Percentiles rank a stretch among this genome's conserved stretches.
phyloP scores from a whole-genome alignment of 1,284 basidiomycete genomes.

The Heterobasidion occidentale region DNA sequence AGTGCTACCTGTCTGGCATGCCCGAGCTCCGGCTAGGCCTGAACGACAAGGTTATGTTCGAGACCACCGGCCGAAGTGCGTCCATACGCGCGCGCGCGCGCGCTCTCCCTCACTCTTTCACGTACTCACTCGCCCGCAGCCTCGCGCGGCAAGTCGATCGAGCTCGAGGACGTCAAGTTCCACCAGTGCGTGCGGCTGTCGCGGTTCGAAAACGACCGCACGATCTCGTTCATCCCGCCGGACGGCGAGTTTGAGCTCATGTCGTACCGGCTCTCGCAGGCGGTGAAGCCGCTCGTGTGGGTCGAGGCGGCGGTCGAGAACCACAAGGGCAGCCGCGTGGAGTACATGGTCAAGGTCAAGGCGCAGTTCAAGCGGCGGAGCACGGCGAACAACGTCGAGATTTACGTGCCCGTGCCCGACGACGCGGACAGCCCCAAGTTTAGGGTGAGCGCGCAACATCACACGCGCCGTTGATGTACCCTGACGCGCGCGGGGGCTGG shows the following conservation, averaged over 20 bases:
- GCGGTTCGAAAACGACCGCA: conserved; percentile 97
- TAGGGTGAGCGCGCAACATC: conserved; percentile 45
- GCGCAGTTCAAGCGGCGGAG: conserved; percentile 97
- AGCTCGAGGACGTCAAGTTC: conserved; percentile 99
- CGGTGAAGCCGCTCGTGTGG: conserved; percentile 97
- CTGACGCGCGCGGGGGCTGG: neutral
- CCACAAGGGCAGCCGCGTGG: conserved; percentile 89
- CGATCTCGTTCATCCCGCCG: conserved; percentile 98
- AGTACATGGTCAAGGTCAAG: conserved; percentile 98
- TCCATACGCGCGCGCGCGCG: conserved; percentile 8
- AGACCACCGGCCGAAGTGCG: conserved; percentile 85
- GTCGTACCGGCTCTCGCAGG: conserved; percentile 93
- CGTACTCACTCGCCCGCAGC: conserved; percentile 37
- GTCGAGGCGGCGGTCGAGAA: conserved; percentile 96
- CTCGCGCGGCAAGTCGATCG: conserved; percentile 94
- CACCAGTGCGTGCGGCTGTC: conserved; percentile 99
- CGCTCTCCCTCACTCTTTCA: neutral
- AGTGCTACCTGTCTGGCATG: conserved; percentile 99
- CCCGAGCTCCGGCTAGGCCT: conserved; percentile 93
- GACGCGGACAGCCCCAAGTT: conserved; percentile 99
- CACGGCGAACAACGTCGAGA: conserved; percentile 97
- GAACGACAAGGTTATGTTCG: conserved; percentile 83
- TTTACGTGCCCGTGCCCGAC: conserved; percentile 96
- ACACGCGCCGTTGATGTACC: neutral
- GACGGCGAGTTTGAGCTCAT: conserved; percentile 99